Evolutionary conservation across 2,329 filamentous ascomycete genomes (phyloP), one percentile per base, ranked within the genome.

Genomic region (Pestalotiopsis sp.): DNA sequence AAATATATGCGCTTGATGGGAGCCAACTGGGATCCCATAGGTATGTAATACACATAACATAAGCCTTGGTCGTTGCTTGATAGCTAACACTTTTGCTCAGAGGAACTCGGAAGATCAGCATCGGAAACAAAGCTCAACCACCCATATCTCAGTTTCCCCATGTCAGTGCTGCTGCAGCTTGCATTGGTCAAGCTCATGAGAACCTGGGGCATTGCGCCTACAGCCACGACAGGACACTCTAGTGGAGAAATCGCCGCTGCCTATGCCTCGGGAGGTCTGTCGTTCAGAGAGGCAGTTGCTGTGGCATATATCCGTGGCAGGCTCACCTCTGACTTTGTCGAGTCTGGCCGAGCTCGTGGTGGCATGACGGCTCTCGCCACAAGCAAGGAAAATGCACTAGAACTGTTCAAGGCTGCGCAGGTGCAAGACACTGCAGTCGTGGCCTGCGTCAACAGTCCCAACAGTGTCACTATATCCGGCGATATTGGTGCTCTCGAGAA

Each of bases 401-500:
- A 60, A n/a, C 14, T 60, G 17, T 13, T 66, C 31, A n/a, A 60
- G n/a, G 55, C 52, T 45, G 77, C 83, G 68, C 81, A 81, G 38
- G 76, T 75, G 12, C 79, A 85, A 0, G 78, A 78, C 4, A 79
- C 79, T 59, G 75, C 79, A 13, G 76, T 79, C 69, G 76, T 83
- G n/a, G 72, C 78, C 25, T 80, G 79, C 60, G 80, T 83, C 3
- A 79, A 81, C 61, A 81, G 85, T 3, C 68, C 76, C 3, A 76
- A 82, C 20, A 84, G 86, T 69, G 82, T 84, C 20, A 79, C 86
- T 7, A 83, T 85, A 59, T 84, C 83, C n/a, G 84, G 85, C 6
- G 81, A 85, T 5, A 82, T 83, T 7, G 80, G 79, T 20, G 81
- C 80, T 0, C 66, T 82, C 23, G 78, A 81, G 72, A 75, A 76